phyloP scores from a whole-genome alignment of 495 filamentous ascomycete genomes.

The Bacidia rubella region DNA sequence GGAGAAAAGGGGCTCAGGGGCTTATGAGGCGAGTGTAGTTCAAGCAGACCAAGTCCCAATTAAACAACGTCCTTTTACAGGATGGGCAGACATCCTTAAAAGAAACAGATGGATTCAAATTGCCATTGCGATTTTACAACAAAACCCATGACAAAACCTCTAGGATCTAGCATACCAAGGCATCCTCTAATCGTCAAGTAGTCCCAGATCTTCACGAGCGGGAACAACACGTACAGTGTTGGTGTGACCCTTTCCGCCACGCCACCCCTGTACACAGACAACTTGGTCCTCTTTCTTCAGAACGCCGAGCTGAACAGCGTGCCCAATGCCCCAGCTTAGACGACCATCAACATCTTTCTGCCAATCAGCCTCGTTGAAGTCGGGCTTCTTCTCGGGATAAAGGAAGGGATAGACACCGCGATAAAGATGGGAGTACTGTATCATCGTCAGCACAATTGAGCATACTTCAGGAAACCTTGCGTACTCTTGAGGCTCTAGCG shows the following conservation, averaged over 20 bases:
- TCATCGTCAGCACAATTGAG: constrained; percentile 4
- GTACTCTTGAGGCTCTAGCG: constrained; percentile 57
- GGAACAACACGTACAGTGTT: constrained; percentile 75
- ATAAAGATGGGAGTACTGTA: constrained; percentile 78
- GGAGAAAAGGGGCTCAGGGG: constrained; percentile 4
- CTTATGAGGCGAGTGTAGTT: neutral
- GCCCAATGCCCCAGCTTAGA: constrained; percentile 83
- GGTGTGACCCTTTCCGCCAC: constrained; percentile 93
- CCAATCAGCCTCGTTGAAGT: constrained; percentile 82
- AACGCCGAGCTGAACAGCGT: constrained; percentile 73
- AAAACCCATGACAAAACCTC: neutral
- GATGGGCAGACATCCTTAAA: too few species aligned
- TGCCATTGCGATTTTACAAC: too few species aligned
- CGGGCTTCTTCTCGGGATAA: constrained; percentile 83
- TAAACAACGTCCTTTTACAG: too few species aligned
- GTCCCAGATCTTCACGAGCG: constrained; percentile 49
- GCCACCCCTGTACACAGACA: constrained; percentile 95
- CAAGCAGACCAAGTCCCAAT: too few species aligned
- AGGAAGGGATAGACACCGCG: constrained; percentile 96
- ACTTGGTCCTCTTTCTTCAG: constrained; percentile 72
- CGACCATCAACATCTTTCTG: constrained; percentile 97
- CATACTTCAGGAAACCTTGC: constrained; percentile 16
- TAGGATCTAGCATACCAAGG: neutral
- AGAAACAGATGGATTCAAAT: too few species aligned
- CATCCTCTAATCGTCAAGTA: constrained; percentile 14